Evolutionary conservation across 148 eudicot species (phyloP), one percentile per base, ranked within the genome.

Genomic region (Limonium bicolor): DNA sequence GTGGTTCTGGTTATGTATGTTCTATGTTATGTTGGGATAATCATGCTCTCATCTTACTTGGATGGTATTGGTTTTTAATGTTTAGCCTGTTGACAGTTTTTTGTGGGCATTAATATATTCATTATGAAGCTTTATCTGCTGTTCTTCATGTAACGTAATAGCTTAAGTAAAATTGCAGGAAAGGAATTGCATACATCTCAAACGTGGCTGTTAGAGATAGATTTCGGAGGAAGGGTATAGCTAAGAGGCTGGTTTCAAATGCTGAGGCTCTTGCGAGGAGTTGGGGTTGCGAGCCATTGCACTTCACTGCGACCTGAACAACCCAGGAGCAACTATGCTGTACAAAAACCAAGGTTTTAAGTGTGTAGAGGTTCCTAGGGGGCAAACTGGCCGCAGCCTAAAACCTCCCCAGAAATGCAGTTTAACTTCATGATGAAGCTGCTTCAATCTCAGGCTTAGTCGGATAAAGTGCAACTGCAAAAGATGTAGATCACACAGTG

Each of bases 341-440:
- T 87, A 87, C 59, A 50, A 33, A 50, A 64, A 65, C 46, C 76
- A 62, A 55, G 96, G 94, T 33, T 87, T 76, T 43, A 79, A 47
- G 58, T 60, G 68, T 40, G 58, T 87, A 35, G 74, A 62, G 51
- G 70, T 83, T 10, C 94, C 96, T 4, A 76, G 47, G 86, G 72
- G 18, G 94, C 94, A 11, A 82, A 69, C 15, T 87, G 96, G 96
- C 96, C 96, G 3, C 83, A 76, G 40, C 96, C 96, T 38, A 87
- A 55, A 64, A 82, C 76, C 28, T 63, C 96, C 15, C 81, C 80
- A 5, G 82, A 79, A 38, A 37, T 77, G 31, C 61, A 74, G 34
- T 83, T 82, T 55, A 64, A 36, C 56, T 87, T 87, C 70, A 82
- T 86, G 96, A 82, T 86, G 82, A 86, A 86, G 70, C 85, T 80